phyloP scores from a whole-genome alignment of 768 basidiomycete genomes.

The Lentinula edodes region DNA sequence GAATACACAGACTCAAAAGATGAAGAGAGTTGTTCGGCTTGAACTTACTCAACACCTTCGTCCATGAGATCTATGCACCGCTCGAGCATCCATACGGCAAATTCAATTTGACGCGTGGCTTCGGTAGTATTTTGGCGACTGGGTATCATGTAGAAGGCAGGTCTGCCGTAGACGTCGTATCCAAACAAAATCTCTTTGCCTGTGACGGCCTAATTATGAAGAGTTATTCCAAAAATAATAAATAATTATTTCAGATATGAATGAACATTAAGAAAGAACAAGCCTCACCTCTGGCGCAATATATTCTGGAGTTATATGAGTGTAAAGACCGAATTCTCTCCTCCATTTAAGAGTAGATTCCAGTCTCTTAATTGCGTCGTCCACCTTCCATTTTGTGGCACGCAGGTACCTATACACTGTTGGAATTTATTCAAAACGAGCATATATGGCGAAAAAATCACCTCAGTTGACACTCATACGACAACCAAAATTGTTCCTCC shows the following conservation, averaged over 20 bases:
- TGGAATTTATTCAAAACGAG: not conserved
- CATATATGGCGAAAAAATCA: conserved; percentile 16
- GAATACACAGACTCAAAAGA: not conserved
- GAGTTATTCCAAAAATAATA: too few relatives aligned
- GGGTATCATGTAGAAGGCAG: conserved; percentile 63
- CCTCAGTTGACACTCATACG: conserved; percentile 70
- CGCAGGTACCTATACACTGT: conserved; percentile 54
- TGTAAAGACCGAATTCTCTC: conserved; percentile 71
- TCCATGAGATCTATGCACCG: conserved; percentile 71
- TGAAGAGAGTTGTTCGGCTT: not conserved
- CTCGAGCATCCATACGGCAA: conserved; percentile 74
- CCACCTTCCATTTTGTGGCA: conserved; percentile 68
- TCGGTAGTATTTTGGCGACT: conserved; percentile 78
- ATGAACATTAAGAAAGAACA: not conserved
- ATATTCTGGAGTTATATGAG: conserved; percentile 48
- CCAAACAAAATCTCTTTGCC: conserved; percentile 81
- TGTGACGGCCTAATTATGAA: conserved; percentile 51
- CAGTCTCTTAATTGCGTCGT: conserved; percentile 55
- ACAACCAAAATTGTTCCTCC: conserved; percentile 77
- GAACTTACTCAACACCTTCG: conserved; percentile 72
- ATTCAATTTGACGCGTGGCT: conserved; percentile 62
- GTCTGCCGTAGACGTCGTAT: conserved; percentile 60
- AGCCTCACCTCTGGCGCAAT: conserved; percentile 71
- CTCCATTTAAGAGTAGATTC: conserved; percentile 77
- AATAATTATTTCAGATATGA: too few relatives aligned